Evolutionary conservation across 1,139 yeast species (phyloP).

Genomic region (Trichomonascaceae sp.): DNA sequence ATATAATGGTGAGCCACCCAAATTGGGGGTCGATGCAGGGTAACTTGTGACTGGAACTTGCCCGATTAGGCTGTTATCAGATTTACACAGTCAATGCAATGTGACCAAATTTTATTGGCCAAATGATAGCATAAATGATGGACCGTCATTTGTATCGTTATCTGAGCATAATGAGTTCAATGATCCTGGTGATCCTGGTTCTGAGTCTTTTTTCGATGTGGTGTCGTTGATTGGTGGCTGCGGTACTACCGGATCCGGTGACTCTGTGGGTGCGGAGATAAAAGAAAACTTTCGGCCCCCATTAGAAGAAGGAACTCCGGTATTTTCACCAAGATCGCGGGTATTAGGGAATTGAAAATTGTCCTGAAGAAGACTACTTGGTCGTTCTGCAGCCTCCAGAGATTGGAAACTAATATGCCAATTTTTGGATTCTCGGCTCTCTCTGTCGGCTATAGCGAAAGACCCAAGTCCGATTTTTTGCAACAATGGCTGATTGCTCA

Average conservation of each 20-base stretch:
- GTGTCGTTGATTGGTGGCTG: neutral
- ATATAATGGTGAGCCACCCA: neutral
- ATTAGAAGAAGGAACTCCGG: neutral
- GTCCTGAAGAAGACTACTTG: neutral
- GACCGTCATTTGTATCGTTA: neutral
- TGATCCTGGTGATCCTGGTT: constrained; percentile 2
- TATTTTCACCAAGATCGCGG: neutral
- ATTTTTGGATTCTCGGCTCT: constrained; percentile 1
- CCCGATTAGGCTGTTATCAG: constrained; percentile 1
- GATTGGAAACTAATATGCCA: neutral
- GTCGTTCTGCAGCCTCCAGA: neutral
- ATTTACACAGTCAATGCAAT: neutral
- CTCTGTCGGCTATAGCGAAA: constrained; percentile 24
- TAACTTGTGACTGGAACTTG: neutral
- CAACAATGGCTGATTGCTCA: constrained; percentile 31
- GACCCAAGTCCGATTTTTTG: constrained; percentile 30
- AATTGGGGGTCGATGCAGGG: neutral
- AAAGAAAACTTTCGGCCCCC: constrained; percentile 3
- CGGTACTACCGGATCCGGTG: neutral
- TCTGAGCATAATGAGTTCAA: neutral
- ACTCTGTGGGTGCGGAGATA: constrained; percentile 1
- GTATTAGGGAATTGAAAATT: neutral
- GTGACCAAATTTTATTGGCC: neutral
- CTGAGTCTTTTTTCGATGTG: neutral
- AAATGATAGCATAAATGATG: constrained; percentile 8